Evolutionary conservation across 208 protist species (phyloP).

Genomic region (Crithidia bombi): DNA sequence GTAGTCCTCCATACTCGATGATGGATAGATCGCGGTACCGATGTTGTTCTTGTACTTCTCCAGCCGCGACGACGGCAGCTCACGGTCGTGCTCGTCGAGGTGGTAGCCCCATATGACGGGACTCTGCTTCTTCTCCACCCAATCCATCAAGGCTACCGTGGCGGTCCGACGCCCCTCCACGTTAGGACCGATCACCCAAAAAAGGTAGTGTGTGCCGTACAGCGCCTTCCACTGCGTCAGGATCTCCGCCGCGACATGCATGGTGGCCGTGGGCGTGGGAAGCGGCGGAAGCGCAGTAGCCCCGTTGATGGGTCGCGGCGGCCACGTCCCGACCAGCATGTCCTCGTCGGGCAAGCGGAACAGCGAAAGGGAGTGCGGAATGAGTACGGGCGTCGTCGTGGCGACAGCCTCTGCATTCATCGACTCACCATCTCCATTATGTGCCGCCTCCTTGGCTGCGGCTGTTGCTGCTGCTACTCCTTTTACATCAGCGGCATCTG

Average conservation of each 20-base stretch:
- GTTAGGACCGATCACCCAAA: conserved; percentile 37
- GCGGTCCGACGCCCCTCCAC: conserved; percentile 35
- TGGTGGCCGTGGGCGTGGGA: background rate
- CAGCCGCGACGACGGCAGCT: conserved; percentile 8
- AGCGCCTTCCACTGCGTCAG: conserved; percentile 18
- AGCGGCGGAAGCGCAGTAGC: no score
- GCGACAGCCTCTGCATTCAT: conserved; percentile 5
- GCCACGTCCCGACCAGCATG: conserved; percentile 56
- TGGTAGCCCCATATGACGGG: conserved; percentile 28
- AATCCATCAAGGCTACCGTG: conserved; percentile 32
- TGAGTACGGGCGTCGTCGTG: conserved; percentile 11
- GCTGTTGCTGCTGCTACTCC: background rate
- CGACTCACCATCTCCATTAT: conserved; percentile 6
- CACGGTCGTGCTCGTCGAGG: conserved; percentile 20
- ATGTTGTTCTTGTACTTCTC: conserved; percentile 15
- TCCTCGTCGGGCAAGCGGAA: conserved; percentile 45
- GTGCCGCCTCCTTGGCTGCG: background rate
- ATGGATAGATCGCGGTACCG: conserved; percentile 1
- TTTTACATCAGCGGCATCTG: background rate
- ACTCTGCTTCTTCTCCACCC: conserved; percentile 5
- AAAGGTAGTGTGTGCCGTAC: conserved; percentile 29
- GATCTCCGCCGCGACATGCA: conserved; percentile 7
- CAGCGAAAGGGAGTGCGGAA: conserved; percentile 12
- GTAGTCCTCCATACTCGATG: conserved; percentile 17
- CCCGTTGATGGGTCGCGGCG: conserved; percentile 7